Base-by-base conservation (phyloP, 2,329 filamentous ascomycete genomes). In the Clarireedia monteithiana region DNA sequence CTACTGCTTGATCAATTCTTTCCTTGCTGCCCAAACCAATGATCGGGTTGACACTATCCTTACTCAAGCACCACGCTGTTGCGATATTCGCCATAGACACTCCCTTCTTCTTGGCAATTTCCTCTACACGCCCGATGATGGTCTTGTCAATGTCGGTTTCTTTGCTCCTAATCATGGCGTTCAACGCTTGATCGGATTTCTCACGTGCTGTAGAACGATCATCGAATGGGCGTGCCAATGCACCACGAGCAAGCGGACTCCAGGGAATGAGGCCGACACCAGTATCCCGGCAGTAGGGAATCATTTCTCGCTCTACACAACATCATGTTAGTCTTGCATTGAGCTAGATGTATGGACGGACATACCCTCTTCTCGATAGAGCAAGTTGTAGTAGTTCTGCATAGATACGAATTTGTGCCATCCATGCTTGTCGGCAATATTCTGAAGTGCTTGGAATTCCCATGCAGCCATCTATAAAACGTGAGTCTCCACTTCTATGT, bases 331-430 rank as follows among this genome's bases (percentile, higher is more conserved):
- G 42, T 42, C 27, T 44, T 5, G 23, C 44, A 42, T 42, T 17
- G 39, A 42, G 39, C 20, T 42, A 4, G 12, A 42, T 42, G 30
- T 7, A 58, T 56, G 78, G 45, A 7, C 15, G 23, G 20, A 24
- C 45, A 49, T 48, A 49, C 52, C 52, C 60, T 86, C 83, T 63
- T 87, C 84, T 3, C 84, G 75, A 66, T 84, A 83, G 2, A 80
- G 66, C 0, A 81, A 70, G 60, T 81, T 83, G 65, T 84, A 77
- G 48, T 77, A 75, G 38, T 80, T 80, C 60, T 84, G 81, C 81
- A 84, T 84, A 2, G 71, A 75, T 55, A 83, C 71, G 62, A 84
- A 84, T 65, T 82, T 79, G 14, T 77, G 80, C 80, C 79, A 84
- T 24, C 78, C 76, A 48, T 81, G 66, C 66, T 75, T 75, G 58